Evolutionary conservation across 2,329 filamentous ascomycete genomes (phyloP).

Genomic region (Chrysoporthe cubensis): DNA sequence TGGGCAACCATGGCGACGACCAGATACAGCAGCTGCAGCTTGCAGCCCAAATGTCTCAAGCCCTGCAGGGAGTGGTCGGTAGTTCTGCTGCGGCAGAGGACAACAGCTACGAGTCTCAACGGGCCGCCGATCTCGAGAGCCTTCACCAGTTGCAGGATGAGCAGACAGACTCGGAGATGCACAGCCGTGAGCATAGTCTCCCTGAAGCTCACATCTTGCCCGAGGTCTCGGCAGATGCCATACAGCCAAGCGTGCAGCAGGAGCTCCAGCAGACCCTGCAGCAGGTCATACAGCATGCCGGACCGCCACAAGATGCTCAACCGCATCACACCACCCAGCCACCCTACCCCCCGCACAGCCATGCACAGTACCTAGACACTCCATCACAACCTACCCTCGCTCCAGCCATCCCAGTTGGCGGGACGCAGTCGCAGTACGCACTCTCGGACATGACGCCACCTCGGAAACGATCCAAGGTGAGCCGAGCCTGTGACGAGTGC

Average conservation of each 20-base stretch:
- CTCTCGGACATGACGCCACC: conserved; percentile 65
- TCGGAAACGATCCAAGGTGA: conserved; percentile 82
- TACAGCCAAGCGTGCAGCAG: conserved; percentile 42
- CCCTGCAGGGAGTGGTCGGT: conserved; percentile 56
- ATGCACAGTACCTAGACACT: conserved; percentile 34
- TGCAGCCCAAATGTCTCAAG: conserved; percentile 61
- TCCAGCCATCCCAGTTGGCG: conserved; percentile 41
- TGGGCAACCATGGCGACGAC: conserved; percentile 52
- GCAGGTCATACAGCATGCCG: conserved; percentile 33
- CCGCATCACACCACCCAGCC: conserved; percentile 19
- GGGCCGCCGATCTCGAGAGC: conserved; percentile 27
- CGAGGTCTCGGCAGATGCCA: conserved; percentile 40
- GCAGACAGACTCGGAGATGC: conserved; percentile 30
- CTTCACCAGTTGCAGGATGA: conserved; percentile 33
- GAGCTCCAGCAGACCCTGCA: conserved; percentile 37
- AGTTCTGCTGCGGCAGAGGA: conserved; percentile 47
- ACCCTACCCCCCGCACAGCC: conserved; percentile 36
- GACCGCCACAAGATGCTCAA: conserved; percentile 32
- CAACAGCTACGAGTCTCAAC: conserved; percentile 16
- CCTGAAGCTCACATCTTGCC: conserved; percentile 33
- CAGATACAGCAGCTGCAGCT: conserved; percentile 49
- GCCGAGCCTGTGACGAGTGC: conserved; percentile 87
- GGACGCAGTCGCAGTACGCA: conserved; percentile 50
- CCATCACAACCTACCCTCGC: conserved; percentile 35
- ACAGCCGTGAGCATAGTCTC: conserved; percentile 35